Evolutionary conservation across 345 rosid species (phyloP), one percentile per base, ranked within the genome.

Genomic region (Corchorus olitorius): DNA sequence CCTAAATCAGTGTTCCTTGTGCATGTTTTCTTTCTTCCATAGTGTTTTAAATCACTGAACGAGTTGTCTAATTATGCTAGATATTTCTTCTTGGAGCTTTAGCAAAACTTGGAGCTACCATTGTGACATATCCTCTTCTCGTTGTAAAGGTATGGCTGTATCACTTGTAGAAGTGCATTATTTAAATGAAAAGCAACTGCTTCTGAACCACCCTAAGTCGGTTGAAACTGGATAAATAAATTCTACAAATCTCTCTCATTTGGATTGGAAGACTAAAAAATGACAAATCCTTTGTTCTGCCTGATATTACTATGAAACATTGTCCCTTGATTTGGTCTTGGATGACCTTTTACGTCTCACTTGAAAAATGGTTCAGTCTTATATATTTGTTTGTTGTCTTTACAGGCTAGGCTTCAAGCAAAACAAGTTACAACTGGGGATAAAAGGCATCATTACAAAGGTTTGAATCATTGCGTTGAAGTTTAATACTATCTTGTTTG

Each of bases 41-140:
- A 22, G 19, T n/a, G 19, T 33, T 45, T 45, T 73, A 19, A 19
- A 12, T 61, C 52, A 45, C 65, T 77, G 60, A 80, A 63, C 39
- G 4, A 71, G 46, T 76, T 76, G 74, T 74, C 75, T 65, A 20
- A 34, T 80, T 74, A 54, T 83, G 75, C n/a, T 75, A 92, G 99
- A 86, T 90, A 81, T 96, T 96, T 84, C 87, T 96, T 62, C 92
- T 96, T 41, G 99, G 99, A 82, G 98, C 99, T 80, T 56, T 94
- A 81, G 99, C 99, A 58, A 96, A 96, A 87, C 98, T 96, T 13
- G 99, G 97, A 80, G 99, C 99, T 60, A 96, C 99, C 66, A 85
- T 92, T 49, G 89, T 91, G 56, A 96, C 97, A 46, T 94, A 96
- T 87, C 99, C 99, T 76, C 95, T 96, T 75, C 84, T 91, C 5